Evolutionary conservation across 352 stramenopile species (phyloP), one percentile per base, ranked within the genome.

Genomic region (Phytophthora sansomeana): DNA sequence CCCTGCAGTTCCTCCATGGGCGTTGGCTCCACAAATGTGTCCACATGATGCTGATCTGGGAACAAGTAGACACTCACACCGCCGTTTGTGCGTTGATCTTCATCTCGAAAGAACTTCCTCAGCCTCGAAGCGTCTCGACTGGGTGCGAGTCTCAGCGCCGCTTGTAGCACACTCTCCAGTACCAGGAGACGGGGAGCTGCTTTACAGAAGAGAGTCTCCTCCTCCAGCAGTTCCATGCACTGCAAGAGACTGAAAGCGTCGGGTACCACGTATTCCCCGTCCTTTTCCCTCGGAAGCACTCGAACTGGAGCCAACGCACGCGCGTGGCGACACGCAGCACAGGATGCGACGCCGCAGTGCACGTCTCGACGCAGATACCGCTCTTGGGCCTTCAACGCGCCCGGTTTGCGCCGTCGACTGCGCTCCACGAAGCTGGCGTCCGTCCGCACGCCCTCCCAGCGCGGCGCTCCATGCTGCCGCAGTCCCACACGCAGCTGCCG

Each of bases 221-320:
- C 75, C 38, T 92, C 78, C 14, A 93, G 59, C 14, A 96, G 71
- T 65, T 93, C 85, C 77, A 96, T 85, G 52, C 85, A 91, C 65
- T 90, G 82, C 43, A 92, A 38, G 44, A 96, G 52, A 39, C 75
- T 77, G 24, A 91, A 80, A 14, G 85, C 82, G 53, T 96, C 87
- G 0, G 87, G 87, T 10, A 93, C 72, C 16, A 96, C 66, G 47
- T 89, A 85, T 67, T 90, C 78, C 13, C 74, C 73, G 4, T 64
- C 38, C 1, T 61, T 41, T 2, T 84, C 81, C 1, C 72, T 58
- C 7, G 72, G 58, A 17, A 93, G 54, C 14, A 74, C 51, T 5
- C 77, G 67, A 72, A 2, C 4, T 19, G 71, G 71, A 14, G 73
- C 5, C 24, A 78, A 33, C 17, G 71, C 71, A n/a, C 67, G 62